These are phyloP conservation scores for Castanea sativa DNA, from an alignment of 306 rosid genomes.

Conservation along the genomic window DNA sequence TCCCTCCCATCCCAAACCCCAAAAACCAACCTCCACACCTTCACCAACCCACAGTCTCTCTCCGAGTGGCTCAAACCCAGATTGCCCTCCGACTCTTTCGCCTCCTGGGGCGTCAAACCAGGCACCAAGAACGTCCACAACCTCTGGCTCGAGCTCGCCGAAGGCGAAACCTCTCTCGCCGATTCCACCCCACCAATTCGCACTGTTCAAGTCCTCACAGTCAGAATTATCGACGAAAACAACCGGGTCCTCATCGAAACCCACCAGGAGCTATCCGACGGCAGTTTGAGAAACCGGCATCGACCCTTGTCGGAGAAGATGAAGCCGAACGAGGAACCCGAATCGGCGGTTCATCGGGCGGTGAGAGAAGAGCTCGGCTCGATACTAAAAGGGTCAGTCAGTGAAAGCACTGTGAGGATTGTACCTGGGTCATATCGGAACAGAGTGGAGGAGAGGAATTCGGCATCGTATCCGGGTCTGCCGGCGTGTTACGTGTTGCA, in stretches of 20 bases:
- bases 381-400: slow-evolving; percentile 10
- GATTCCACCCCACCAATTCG: slow-evolving; percentile 86
- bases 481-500: slow-evolving; percentile 88
- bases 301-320: slow-evolving; percentile 93
- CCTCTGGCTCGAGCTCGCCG: slow-evolving; percentile 90
- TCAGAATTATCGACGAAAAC: slow-evolving; percentile 44
- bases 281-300: slow-evolving; percentile 53
- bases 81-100: slow-evolving; percentile 71
- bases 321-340: slow-evolving; percentile 81
- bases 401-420: slow-evolving; percentile 41
- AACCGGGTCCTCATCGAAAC: slow-evolving; percentile 53
- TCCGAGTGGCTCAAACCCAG: slow-evolving; percentile 88
- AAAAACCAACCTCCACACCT: slow-evolving; percentile 29
- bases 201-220: slow-evolving; percentile 70
- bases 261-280: slow-evolving; percentile 78
- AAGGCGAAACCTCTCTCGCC: slow-evolving; percentile 78
- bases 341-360: slow-evolving; percentile 70
- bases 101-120: slow-evolving; percentile 89
- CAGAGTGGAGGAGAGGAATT: slow-evolving; percentile 76
- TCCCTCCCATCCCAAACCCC: slow-evolving; percentile 31
- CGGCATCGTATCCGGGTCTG: slow-evolving; percentile 85
- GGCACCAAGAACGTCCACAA: slow-evolving; percentile 95
- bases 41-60: slow-evolving; percentile 72
- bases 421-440: slow-evolving; percentile 68
- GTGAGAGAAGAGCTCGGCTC: slow-evolving; percentile 88